Conservation (phyloP, 2,329 filamentous ascomycete species). For the Talaromyces sp. region DNA sequence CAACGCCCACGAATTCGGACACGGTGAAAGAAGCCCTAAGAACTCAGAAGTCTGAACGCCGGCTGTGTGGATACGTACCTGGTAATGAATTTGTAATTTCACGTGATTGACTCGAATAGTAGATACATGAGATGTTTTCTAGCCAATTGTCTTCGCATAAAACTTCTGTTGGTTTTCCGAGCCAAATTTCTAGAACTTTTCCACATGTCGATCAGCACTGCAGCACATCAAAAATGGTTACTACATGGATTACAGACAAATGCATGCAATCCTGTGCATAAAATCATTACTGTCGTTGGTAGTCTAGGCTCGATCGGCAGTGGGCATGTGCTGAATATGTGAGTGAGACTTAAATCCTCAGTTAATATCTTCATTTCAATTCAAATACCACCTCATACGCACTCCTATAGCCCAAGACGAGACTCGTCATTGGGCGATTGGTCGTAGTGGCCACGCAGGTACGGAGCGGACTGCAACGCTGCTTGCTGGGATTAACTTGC, state of each 20-base stretch:
- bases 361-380: not conserved
- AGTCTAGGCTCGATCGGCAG: not conserved
- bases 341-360: not conserved
- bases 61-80: not conserved
- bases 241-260: not conserved
- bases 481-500: not conserved
- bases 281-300: not conserved
- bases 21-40: not conserved
- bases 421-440: not conserved
- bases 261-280: not conserved
- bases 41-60: not conserved
- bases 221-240: not conserved
- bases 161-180: not conserved
- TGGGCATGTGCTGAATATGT: not conserved
- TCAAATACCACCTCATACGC: not conserved
- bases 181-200: conserved; percentile 4
- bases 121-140: too few relatives aligned
- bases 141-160: not conserved
- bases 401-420: not conserved
- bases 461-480: not conserved
- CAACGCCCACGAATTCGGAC: not conserved
- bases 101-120: not conserved
- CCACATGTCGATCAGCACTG: not conserved
- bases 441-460: not conserved
- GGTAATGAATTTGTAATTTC: not conserved